Conservation (phyloP, 495 filamentous ascomycete species). For the Aeminium ludgeri region DNA sequence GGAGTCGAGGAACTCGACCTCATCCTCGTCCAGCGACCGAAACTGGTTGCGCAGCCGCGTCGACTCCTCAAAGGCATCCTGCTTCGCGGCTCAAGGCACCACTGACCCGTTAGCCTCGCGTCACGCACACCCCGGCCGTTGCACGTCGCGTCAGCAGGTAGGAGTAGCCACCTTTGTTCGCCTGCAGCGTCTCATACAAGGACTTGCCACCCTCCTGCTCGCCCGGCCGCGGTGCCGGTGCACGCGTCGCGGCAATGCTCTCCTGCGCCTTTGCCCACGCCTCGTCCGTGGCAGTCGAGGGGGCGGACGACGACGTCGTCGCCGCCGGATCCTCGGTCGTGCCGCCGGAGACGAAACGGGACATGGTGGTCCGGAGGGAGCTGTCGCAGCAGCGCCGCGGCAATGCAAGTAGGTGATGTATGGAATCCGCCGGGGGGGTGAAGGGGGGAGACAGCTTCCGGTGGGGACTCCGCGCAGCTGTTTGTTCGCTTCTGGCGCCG, state of each 20-base stretch:
- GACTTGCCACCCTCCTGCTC: constrained; percentile 48
- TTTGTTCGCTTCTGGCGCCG: too few species aligned
- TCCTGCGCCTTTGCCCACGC: constrained; percentile 63
- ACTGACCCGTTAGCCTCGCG: constrained; percentile 37
- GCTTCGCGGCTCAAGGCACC: constrained; percentile 56
- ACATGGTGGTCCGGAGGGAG: too few species aligned
- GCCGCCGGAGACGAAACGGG: constrained; percentile 81
- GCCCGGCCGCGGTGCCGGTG: constrained; percentile 26
- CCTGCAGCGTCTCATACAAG: constrained; percentile 74
- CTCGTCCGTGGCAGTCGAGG: constrained; percentile 42
- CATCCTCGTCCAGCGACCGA: constrained; percentile 80
- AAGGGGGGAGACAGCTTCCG: too few species aligned
- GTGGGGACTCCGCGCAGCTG: too few species aligned
- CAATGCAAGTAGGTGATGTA: too few species aligned
- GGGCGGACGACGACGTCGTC: too few species aligned
- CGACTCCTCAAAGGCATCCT: constrained; percentile 86
- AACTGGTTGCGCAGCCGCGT: constrained; percentile 77
- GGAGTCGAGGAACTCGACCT: constrained; percentile 78
- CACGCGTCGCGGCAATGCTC: constrained; percentile 54
- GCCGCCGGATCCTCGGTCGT: constrained; percentile 42
- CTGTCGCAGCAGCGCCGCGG: too few species aligned
- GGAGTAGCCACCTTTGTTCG: constrained; percentile 66
- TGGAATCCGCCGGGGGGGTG: too few species aligned
- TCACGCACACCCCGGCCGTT: background rate
- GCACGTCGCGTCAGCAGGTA: background rate